Evolutionary conservation across 306 rosid species (phyloP).

Genomic region (Quercus rubra): DNA sequence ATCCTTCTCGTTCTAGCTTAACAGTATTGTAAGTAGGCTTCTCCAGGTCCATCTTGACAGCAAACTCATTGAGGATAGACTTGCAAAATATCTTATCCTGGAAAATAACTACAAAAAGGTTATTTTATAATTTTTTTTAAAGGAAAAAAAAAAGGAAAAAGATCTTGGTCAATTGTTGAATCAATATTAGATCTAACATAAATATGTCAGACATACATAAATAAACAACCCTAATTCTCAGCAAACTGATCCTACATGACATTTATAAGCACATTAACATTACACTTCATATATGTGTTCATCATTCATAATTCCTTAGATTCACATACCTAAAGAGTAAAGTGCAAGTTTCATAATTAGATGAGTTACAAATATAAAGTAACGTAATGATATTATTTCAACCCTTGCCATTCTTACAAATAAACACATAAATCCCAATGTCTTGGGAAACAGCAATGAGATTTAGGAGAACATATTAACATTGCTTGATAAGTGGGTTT

Average conservation of each 20-base stretch:
- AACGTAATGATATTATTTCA: no score
- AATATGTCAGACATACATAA: neutral
- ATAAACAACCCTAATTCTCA: no score
- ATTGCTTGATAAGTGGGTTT: neutral
- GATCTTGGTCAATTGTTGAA: neutral
- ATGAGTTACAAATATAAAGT: no score
- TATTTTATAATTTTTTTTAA: no score
- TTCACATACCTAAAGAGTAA: neutral
- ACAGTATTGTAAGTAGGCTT: slow-evolving; percentile 38
- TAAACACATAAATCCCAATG: no score
- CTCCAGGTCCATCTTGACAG: slow-evolving; percentile 36
- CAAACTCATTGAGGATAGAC: slow-evolving; percentile 49
- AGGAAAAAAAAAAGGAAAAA: neutral
- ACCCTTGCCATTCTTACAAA: no score
- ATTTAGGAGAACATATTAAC: neutral
- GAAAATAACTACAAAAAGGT: neutral
- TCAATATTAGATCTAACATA: neutral
- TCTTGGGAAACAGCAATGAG: neutral
- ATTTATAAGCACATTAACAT: neutral
- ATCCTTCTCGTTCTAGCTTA: neutral
- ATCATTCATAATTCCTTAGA: neutral
- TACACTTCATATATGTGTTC: neutral
- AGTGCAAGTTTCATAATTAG: no score
- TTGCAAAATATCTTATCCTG: slow-evolving; percentile 47
- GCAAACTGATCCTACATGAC: neutral